Percentiles rank a stretch among this genome's conserved stretches.
Conservation (phyloP, 148 eudicot genomes). For the Persicaria tinctoria region DNA sequence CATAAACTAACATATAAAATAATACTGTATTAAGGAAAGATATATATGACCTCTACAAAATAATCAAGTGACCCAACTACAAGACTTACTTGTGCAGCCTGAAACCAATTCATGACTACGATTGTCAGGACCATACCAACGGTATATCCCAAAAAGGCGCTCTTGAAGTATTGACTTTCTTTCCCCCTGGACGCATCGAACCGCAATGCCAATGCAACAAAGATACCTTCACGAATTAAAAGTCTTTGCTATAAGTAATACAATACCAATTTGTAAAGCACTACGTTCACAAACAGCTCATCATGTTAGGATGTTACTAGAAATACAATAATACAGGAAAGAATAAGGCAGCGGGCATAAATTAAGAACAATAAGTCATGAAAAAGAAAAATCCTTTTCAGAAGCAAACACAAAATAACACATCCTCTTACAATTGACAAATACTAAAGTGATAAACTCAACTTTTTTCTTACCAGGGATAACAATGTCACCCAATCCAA, state of each 20-base stretch:
- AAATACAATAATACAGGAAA: neutral
- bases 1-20: neutral
- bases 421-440: neutral
- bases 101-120: slow-evolving; percentile 98
- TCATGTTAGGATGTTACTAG: neutral
- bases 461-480: slow-evolving; percentile 72
- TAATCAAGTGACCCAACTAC: too few relatives aligned
- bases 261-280: neutral
- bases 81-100: slow-evolving; percentile 86
- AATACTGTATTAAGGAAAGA: too few relatives aligned
- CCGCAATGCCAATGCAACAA: slow-evolving; percentile 96
- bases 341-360: neutral
- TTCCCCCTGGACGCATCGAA: slow-evolving; percentile 94
- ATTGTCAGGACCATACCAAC: slow-evolving; percentile 76
- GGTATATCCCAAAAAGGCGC: slow-evolving; percentile 78
- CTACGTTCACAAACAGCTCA: neutral
- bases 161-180: slow-evolving; percentile 71
- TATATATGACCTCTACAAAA: too few relatives aligned
- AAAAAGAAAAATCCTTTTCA: neutral
- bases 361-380: neutral
- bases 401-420: neutral
- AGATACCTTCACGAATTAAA: slow-evolving; percentile 53
- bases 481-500: slow-evolving; percentile 96
- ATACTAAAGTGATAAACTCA: neutral
- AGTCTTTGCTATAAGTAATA: neutral